Evolutionary conservation across 108 stramenopile genomes (phyloP), one percentile per base, ranked within the genome.

Genomic region (Cyclostephanos tholiformis): DNA sequence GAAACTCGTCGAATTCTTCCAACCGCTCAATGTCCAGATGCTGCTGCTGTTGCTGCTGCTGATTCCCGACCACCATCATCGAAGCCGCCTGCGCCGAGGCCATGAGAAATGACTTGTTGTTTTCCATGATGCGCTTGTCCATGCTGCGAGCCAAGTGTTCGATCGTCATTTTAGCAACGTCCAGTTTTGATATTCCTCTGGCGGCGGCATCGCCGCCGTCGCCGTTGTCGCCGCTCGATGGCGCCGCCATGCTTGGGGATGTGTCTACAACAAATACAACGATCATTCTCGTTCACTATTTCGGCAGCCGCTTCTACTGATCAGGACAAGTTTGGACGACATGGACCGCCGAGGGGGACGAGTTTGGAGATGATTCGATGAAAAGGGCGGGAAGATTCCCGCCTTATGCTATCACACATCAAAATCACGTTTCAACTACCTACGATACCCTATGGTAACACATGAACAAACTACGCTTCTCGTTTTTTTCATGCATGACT

Each of bases 221-320:
- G 36, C 35, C 72, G 74, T 50, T 52, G 19, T 57, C 43, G 65
- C 46, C 43, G 65, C 46, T 41, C 23, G 77, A 48, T 56, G 78
- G 82, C 26, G 71, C 62, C 23, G 84, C 77, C 91, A 92, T 92
- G 60, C 84, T 87, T 1, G 88, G 88, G 1, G 91, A 93, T 11
- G 89, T 93, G 75, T 93, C 91, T 7, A 93, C 75, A 16, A 93
- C 88, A 61, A 93, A 93, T 25, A 90, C 89, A 7, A 90, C 83
- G 63, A 93, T 90, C 91, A 93, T 93, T 38, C 25, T 86, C 36
- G 39, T 23, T 38, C 2, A 53, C 35, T 55, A 27, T 55, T 26
- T 1, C 26, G 53, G 13, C 23, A 26, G 44, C 44, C 44, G 44
- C 44, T 17, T 46, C 44, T 14, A 17, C 41, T 41, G 41, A 41